Conservation (phyloP, 306 rosid genomes). For the Trifolium pratense region DNA sequence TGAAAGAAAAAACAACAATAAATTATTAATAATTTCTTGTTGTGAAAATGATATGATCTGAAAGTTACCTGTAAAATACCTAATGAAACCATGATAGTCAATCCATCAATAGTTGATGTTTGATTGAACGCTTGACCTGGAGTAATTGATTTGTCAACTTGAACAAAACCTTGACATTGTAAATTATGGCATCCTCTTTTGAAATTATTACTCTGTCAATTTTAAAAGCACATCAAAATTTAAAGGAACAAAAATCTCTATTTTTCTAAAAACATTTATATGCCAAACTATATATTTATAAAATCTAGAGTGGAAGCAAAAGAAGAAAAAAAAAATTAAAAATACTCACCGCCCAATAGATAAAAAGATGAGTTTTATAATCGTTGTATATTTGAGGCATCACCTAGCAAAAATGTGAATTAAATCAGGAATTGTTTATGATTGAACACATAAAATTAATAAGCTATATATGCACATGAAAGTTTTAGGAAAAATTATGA, state of each 20-base stretch:
- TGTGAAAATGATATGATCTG: neutral
- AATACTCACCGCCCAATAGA: neutral
- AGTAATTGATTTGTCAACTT: neutral
- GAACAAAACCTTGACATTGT: neutral
- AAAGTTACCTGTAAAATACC: neutral
- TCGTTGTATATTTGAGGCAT: too few species aligned
- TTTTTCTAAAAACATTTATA: too few species aligned
- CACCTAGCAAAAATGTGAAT: neutral
- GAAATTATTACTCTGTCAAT: neutral
- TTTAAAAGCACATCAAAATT: too few species aligned
- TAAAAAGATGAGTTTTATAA: neutral
- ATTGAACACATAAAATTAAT: neutral
- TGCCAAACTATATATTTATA: too few species aligned
- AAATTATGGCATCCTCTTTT: neutral
- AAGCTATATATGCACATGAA: neutral
- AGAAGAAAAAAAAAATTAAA: neutral
- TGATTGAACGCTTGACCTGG: neutral
- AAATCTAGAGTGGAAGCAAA: too few species aligned
- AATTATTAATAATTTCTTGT: too few species aligned
- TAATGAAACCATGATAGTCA: neutral
- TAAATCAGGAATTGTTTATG: neutral
- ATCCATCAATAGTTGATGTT: neutral
- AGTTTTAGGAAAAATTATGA: too few species aligned
- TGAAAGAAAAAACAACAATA: too few species aligned
- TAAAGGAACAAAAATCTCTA: too few species aligned